These are phyloP conservation scores for Tricholomella constricta DNA, from an alignment of 768 basidiomycete species.

Conservation along the genomic window DNA sequence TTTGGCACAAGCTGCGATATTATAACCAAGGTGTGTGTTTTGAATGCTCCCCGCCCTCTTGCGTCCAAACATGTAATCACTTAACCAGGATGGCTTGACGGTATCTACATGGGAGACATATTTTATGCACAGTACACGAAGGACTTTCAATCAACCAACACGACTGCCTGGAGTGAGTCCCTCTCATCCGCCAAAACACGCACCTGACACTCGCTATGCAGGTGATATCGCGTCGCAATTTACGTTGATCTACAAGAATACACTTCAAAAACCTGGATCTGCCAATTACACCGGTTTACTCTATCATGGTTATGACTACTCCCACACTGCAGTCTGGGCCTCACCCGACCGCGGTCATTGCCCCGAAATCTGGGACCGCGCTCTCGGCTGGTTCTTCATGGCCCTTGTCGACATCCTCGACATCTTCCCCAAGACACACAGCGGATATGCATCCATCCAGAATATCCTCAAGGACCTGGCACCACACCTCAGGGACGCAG, in stretches of 20 bases:
- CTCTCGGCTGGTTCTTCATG: slow-evolving; percentile 51
- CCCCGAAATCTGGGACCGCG: slow-evolving; percentile 53
- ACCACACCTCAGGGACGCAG: slow-evolving; percentile 38
- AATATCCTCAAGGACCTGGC: slow-evolving; percentile 35
- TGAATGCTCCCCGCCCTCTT: no score
- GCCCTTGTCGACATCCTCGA: slow-evolving; percentile 48
- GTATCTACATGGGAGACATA: slow-evolving; percentile 48
- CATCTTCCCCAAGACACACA: slow-evolving; percentile 7
- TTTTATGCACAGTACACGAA: slow-evolving; percentile 45
- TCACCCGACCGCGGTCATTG: slow-evolving; percentile 46
- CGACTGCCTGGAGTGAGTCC: slow-evolving; percentile 40
- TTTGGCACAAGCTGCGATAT: slow-evolving; percentile 48
- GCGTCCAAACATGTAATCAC: no score
- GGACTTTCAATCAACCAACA: slow-evolving; percentile 35
- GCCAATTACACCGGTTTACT: slow-evolving; percentile 30
- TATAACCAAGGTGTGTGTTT: slow-evolving; percentile 39
- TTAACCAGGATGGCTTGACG: slow-evolving; percentile 49
- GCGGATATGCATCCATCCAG: slow-evolving; percentile 28
- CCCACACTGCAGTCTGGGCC: slow-evolving; percentile 45
- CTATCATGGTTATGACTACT: slow-evolving; percentile 52
- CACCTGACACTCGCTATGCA: background rate
- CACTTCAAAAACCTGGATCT: slow-evolving; percentile 8
- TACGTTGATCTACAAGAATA: slow-evolving; percentile 7
- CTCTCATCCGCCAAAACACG: slow-evolving; percentile 20
- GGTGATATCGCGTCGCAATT: slow-evolving; percentile 15